phyloP scores from a whole-genome alignment of 1,284 basidiomycete species.

The Blastosporella zonata region DNA sequence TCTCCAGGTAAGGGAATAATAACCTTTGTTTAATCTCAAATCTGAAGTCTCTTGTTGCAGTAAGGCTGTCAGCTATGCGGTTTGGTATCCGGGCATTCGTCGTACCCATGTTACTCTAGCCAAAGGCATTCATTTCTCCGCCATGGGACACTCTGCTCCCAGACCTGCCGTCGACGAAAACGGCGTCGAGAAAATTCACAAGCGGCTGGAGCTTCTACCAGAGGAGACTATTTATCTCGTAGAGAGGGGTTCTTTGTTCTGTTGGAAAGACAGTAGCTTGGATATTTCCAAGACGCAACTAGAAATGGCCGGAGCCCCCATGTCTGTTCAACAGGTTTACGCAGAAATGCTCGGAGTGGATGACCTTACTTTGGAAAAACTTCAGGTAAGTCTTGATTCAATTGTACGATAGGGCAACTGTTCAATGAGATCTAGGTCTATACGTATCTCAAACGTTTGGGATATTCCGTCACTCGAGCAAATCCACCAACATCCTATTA shows the following conservation, averaged over 20 bases:
- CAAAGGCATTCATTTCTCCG: constrained; percentile 76
- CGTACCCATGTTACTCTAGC: constrained; percentile 66
- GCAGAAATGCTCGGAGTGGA: constrained; percentile 79
- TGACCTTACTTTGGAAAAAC: constrained; percentile 77
- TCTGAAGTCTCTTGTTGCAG: constrained; percentile 35
- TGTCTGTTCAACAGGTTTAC: constrained; percentile 91
- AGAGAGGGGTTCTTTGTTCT: constrained; percentile 84
- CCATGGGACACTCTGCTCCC: constrained; percentile 73
- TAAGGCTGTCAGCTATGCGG: constrained; percentile 70
- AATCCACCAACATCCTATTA: constrained; percentile 60
- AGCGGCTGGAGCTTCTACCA: constrained; percentile 81
- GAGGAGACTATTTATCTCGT: constrained; percentile 94
- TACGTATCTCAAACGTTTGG: constrained; percentile 87
- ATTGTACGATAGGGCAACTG: neutral
- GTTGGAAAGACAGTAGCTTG: constrained; percentile 58
- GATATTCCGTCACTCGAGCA: constrained; percentile 83
- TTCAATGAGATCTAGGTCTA: constrained; percentile 62
- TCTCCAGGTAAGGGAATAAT: constrained; percentile 58
- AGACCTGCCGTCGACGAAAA: constrained; percentile 33
- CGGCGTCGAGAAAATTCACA: constrained; percentile 42
- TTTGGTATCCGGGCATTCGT: constrained; percentile 66
- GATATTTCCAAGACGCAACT: constrained; percentile 28
- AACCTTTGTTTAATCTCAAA: constrained; percentile 1
- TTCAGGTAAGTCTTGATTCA: constrained; percentile 62
- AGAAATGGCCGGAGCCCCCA: constrained; percentile 62